Percentiles rank a stretch among this genome's conserved stretches.
Evolutionary conservation across 2,329 filamentous ascomycete species (phyloP).

Genomic region (Botrytis pseudocinerea): DNA sequence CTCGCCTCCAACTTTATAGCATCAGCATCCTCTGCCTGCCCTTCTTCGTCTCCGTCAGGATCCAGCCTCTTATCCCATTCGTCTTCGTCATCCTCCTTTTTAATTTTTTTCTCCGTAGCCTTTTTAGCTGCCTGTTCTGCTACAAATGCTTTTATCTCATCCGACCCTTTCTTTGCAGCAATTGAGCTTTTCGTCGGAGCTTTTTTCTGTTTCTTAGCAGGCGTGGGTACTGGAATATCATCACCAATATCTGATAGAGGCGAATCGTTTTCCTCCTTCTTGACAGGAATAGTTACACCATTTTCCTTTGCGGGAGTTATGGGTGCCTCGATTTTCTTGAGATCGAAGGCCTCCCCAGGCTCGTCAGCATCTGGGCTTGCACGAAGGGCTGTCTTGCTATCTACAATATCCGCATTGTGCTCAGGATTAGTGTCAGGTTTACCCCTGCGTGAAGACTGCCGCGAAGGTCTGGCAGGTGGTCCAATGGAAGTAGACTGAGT

Average conservation of each 20-base stretch:
- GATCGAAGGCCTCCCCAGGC: constrained; percentile 35
- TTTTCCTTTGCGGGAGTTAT: constrained; percentile 25
- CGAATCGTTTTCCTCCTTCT: constrained; percentile 32
- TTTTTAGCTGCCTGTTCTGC: constrained; percentile 40
- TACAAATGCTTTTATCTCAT: constrained; percentile 40
- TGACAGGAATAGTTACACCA: constrained; percentile 17
- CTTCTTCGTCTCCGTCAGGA: constrained; percentile 37
- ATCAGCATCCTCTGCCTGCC: constrained; percentile 36
- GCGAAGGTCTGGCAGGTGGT: constrained; percentile 27
- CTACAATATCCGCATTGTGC: constrained; percentile 37
- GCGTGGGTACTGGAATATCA: constrained; percentile 13
- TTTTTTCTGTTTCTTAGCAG: constrained; percentile 37
- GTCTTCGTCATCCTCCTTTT: constrained; percentile 35
- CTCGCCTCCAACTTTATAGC: constrained; percentile 37
- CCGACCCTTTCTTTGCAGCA: constrained; percentile 39
- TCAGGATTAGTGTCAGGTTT: constrained; percentile 39
- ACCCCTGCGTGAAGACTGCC: constrained; percentile 31
- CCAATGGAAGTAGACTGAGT: constrained; percentile 12
- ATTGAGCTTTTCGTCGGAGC: constrained; percentile 38
- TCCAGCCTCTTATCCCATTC: constrained; percentile 37
- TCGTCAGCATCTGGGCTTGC: constrained; percentile 40
- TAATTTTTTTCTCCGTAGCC: constrained; percentile 31
- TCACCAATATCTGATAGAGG: constrained; percentile 30
- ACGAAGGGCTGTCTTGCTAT: constrained; percentile 38
- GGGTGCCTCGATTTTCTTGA: constrained; percentile 25